These are phyloP conservation scores for Aspergillus felis DNA, from an alignment of 2,329 filamentous ascomycete genomes.

Conservation along the genomic window DNA sequence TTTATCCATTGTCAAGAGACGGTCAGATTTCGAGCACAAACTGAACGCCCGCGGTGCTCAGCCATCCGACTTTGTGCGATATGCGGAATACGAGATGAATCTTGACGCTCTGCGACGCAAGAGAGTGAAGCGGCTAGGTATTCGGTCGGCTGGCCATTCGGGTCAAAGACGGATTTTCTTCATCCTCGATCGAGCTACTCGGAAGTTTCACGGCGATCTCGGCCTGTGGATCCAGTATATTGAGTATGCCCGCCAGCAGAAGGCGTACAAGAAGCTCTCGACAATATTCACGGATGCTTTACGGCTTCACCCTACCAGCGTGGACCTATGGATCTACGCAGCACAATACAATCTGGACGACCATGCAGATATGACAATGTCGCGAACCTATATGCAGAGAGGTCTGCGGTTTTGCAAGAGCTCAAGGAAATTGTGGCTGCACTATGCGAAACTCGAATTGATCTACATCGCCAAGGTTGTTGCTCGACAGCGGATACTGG, in stretches of 20 bases:
- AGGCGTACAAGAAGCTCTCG: conserved; percentile 58
- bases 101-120: conserved; percentile 73
- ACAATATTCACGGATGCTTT: conserved; percentile 65
- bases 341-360: conserved; percentile 74
- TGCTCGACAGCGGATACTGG: conserved; percentile 64
- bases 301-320: conserved; percentile 78
- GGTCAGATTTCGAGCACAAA: conserved; percentile 89
- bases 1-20: conserved; percentile 77
- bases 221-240: conserved; percentile 89
- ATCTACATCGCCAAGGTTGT: conserved; percentile 83
- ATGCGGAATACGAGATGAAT: conserved; percentile 69
- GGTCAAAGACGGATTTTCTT: conserved; percentile 82
- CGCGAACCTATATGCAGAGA: conserved; percentile 80
- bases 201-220: conserved; percentile 76
- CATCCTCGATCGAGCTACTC: conserved; percentile 81
- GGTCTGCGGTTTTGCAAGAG: conserved; percentile 84
- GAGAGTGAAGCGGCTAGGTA: conserved; percentile 73
- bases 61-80: conserved; percentile 76
- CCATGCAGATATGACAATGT: conserved; percentile 81
- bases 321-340: conserved; percentile 78
- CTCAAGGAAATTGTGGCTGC: conserved; percentile 72
- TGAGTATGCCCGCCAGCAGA: conserved; percentile 68
- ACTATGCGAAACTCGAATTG: conserved; percentile 89
- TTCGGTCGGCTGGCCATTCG: conserved; percentile 66
- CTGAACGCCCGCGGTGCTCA: conserved; percentile 76